Evolutionary conservation across 106 monocot species (phyloP), one percentile per base, ranked within the genome.

Genomic region (Acorus calamus): DNA sequence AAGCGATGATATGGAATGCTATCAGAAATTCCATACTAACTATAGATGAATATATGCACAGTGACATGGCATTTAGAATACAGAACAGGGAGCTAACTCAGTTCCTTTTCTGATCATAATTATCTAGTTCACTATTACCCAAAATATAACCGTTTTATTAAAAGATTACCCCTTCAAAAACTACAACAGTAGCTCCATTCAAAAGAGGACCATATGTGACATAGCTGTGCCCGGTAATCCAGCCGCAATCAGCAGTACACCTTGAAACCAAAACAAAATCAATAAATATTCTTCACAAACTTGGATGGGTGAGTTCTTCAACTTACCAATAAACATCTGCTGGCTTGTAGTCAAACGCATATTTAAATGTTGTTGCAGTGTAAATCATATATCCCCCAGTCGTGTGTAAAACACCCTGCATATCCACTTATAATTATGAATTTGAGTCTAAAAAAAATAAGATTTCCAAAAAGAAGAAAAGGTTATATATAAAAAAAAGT

Each of bases 241-340:
- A 98, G 50, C 98, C 98, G 74, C 98, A 98, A 61, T 98, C 98
- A 57, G 98, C 98, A 73, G 92, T 98, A 55, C 98, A 98, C 98
- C 98, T 98, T 98, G 59, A 59, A 63, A 11, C 72, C 44, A 65
- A 9, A 78, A 72, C 28, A 52, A 44, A 64, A 3, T 61, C 13
- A 66, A 28, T 28, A 28, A 28, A 28, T 28, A 28, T 28, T 1
- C 28, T 28, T 28, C 28, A 28, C 28, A 28, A 28, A 28, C 28
- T 28, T 28, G 28, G 28, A 28, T 28, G 28, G 28, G 28, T 28
- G 28, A 28, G 28, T 28, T 28, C 28, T 28, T 28, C 28, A 28
- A 0, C 9, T 12, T 81, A 98, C 98, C 98, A 98, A 73, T 98
- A 98, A 59, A 98, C 69, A 77, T 98, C 98, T 45, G 83, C 73